Percentiles rank a stretch among this genome's conserved stretches.
These are phyloP conservation scores for Catharanthus roseus DNA, from an alignment of 257 asterid species.

Conservation along the genomic window DNA sequence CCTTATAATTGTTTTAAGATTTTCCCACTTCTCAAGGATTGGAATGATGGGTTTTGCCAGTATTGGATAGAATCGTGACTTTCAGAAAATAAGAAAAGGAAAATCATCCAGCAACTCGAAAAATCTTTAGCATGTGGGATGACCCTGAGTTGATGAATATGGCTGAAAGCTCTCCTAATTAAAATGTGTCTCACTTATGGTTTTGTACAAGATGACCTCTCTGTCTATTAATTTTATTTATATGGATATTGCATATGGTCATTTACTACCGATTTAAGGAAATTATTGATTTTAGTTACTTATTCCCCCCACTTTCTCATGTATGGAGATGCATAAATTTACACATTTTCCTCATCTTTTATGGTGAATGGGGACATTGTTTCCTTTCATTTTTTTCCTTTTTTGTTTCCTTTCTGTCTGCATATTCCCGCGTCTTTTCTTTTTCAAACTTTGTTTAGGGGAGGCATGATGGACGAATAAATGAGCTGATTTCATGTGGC, in stretches of 20 bases:
- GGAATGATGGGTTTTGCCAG: neutral
- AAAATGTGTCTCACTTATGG: no score
- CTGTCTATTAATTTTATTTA: neutral
- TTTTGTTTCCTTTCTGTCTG: neutral
- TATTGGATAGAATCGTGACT: neutral
- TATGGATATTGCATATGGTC: no score
- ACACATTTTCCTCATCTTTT: neutral
- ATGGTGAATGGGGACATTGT: neutral
- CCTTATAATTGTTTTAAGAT: neutral
- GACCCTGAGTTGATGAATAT: neutral
- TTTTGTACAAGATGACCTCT: neutral
- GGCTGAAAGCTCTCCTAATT: neutral
- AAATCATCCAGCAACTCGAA: neutral
- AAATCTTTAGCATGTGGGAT: neutral
- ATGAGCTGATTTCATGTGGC: neutral
- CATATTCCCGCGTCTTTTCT: neutral
- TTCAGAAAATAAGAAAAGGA: neutral
- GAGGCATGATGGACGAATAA: neutral
- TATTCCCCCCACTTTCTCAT: neutral
- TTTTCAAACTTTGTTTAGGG: neutral
- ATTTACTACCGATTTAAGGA: no score
- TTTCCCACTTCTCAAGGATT: neutral
- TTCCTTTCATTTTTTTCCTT: neutral
- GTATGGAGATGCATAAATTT: neutral
- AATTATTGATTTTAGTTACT: neutral